Evolutionary conservation across 176 grass and related monocot genomes (phyloP), one percentile per base, ranked within the genome.

Genomic region (Poa pratensis): DNA sequence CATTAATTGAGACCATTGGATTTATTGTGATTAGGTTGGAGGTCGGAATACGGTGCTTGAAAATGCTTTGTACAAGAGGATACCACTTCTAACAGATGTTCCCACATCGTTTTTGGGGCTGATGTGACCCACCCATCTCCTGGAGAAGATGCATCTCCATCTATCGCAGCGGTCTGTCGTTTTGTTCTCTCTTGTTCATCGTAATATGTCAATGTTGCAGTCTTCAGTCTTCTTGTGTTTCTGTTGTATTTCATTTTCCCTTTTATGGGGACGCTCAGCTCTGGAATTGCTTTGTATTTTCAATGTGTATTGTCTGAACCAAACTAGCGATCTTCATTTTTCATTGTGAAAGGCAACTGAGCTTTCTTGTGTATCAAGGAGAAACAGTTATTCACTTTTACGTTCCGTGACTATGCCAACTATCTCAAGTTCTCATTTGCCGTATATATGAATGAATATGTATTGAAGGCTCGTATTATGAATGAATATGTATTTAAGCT

Each of bases 81-180:
- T 91, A 63, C 91, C 80, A 39, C 77, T 87, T 65, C 8, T 96
- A 20, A 94, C 89, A 23, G 94, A 96, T 49, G 46, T 49, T 12
- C 94, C 91, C 5, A 94, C 89, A 94, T 96, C 14, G 87, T 94
- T 68, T 96, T 94, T 52, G 94, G 94, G 61, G 91, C 91, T 75
- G 91, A 96, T 87, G 94, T 96, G 55, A 96, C 94, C 6, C 94
- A 96, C 30, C 91, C 91, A 78, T 18, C 94, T 84, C 69, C 89
- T 66, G 91, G 91, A 59, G 94, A 94, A 51, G 91, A 90, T 85
- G 81, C 91, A 48, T 86, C 87, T 22, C 84, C 94, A 3, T 96
- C 94, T 49, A 90, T 95, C 64, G 91, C 91, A 32, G 95, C 93
- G 28, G 89, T 98, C 68, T 83, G 84, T 57, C 23, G 17, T 76